Base-by-base conservation (phyloP, 805 yeast species). In the Myxozyma sirexii region DNA sequence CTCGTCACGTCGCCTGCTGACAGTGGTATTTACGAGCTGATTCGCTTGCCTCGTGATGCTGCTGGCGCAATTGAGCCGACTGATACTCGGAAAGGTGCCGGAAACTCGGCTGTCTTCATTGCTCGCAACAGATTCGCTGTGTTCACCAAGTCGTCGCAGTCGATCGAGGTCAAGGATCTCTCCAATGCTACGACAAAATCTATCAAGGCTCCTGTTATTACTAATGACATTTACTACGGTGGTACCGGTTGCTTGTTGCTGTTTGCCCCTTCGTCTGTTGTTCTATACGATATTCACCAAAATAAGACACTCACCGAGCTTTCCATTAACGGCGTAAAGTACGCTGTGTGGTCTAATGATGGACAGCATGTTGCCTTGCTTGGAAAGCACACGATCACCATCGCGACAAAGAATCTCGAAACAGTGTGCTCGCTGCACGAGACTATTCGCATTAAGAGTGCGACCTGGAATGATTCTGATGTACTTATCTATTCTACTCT, bases 381-480 rank as follows among this genome's bases (percentile, higher is more conserved):
- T 73, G 84, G 96, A 23, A 94, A 93, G 74, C 99, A 94, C 75
- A 88, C 94, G 21, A 88, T 94, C 69, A 88, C 96, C 13, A 85
- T 94, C 69, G 96, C 92, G 29, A 85, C 84, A 69, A 87, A 85
- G 73, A 86, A 84, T 65, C 80, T 93, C 68, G 91, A 90, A 71
- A 76, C 84, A 58, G 79, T 91, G 42, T 85, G 93, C 55, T 84
- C 96, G 1, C 82, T 91, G 84, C 97, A 91, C 73, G 99, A 94
- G 79, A 93, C 98, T 2, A 94, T 94, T 68, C 82, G 99, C 74
- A 90, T 94, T 70, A 94, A 94, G 79, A 86, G 96, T 77, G 97
- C 97, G 48, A 90, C 96, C 19, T 94, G 97, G 97, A 98, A 94
- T 74, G 97, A 91, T 68, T 79, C 88, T 50, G 93, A 93, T 54